Evolutionary conservation across 352 stramenopile species (phyloP), one percentile per base, ranked within the genome.

Genomic region (Globisporangium solare): DNA sequence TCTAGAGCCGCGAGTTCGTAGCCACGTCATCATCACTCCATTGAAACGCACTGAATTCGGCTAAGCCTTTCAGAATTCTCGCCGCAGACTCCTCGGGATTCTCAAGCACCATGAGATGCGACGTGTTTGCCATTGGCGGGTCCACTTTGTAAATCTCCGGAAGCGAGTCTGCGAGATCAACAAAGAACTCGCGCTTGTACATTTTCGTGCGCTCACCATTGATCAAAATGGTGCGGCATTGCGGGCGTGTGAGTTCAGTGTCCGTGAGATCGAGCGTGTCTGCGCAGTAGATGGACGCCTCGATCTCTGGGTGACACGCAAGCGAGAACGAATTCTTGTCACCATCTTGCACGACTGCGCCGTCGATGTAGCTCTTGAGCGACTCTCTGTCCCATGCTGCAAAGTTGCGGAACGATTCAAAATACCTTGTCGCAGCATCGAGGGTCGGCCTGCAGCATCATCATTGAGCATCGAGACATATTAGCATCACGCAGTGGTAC

Each of bases 331-430:
- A 64, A 3, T 1, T 43, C 11, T 32, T 48, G 11, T 60, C 24
- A 13, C 18, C 18, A 39, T 63, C 68, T 24, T 62, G 47, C 11
- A 71, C 51, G 0, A 74, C 47, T 0, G 51, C 63, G 2, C 64
- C 71, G 14, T 73, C 62, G 20, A 78, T 55, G 42, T 75, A 81
- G 11, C 48, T 56, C 7, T 66, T 56, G 22, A 81, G 41, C 3
- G 60, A 56, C 47, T 78, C 71, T 24, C 64, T 63, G 37, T 78
- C 59, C 71, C 71, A 81, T 2, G 53, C 51, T 5, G 66, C 58
- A 60, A 78, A 81, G 61, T 76, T 78, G 55, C 69, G 71, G 27
- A 73, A 62, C 15, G 43, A 24, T 15, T 61, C 48, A 20, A 81
- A 58, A 54, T 81, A 51, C 7, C 63, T 48, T 17, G 62, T 53